Evolutionary conservation across 192 early-diverging fungal genomes (phyloP), one percentile per base, ranked within the genome.

Genomic region (Entophlyctis luteolus): DNA sequence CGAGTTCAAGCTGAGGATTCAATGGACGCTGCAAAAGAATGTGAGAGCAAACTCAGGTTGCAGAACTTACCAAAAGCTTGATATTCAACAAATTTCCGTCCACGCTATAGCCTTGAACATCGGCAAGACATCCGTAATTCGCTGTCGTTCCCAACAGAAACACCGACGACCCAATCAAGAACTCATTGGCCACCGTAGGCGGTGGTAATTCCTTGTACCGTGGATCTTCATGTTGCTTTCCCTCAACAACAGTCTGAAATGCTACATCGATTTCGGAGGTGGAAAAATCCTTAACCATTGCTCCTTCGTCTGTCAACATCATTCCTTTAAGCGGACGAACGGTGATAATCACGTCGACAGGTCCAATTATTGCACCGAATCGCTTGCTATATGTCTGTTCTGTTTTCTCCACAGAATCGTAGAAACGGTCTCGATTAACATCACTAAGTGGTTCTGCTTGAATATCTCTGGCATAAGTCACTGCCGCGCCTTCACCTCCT

Each of bases 61-160:
- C 10, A 36, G 16, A n/a, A 60, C 42, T 6, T 37, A 66, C 63
- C 63, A 47, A 12, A 37, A 66, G 50, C 36, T 66, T 66, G 12
- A 66, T 52, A 4, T 48, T 66, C 50, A 66, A 49, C 50, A 55
- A 52, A 37, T 66, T 52, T 38, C 63, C 63, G 16, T 45, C 29
- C 10, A 54, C 63, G 35, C 35, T 54, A 37, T 70, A 59, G 0
- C 83, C 86, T 57, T 79, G 74, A 23, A 98, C 87, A 20, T 84
- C 83, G 5, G 80, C 88, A 2, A 81, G 77, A 14, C 81, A 71
- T 42, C 96, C 96, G 62, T 93, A 96, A 47, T 85, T 60, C n/a
- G n/a, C n/a, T 22, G 74, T 78, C 47, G 72, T 71, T 8, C 90
- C 91, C 54, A 98, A 72, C 73, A 94, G 94, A 71, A 96, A 95